phyloP scores from a whole-genome alignment of 345 rosid genomes.

The Microthlaspi erraticum region DNA sequence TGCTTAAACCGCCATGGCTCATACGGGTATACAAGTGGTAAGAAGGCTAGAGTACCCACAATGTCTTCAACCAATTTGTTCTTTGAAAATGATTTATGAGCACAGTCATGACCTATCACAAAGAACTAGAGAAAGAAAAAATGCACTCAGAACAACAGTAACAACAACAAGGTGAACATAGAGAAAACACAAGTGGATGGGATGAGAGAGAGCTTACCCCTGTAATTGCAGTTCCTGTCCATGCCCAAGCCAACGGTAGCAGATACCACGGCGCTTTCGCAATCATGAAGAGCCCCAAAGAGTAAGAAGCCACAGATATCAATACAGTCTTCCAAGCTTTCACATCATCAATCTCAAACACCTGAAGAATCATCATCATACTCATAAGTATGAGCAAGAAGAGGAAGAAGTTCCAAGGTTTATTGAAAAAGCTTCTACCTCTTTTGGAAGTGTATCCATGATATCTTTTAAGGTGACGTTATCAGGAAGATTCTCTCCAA shows the following conservation, averaged over 20 bases:
- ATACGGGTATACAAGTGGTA: constrained; percentile 89
- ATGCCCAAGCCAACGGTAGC: constrained; percentile 96
- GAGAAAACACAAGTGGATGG: neutral
- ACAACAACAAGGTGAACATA: neutral
- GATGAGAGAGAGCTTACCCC: constrained; percentile 55
- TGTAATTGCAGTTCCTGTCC: constrained; percentile 94
- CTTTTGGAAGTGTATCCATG: constrained; percentile 77
- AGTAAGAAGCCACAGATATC: constrained; percentile 75
- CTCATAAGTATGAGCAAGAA: neutral
- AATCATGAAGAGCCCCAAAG: constrained; percentile 83
- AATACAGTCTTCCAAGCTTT: constrained; percentile 92
- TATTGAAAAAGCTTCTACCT: constrained; percentile 49
- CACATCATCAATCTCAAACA: constrained; percentile 80
- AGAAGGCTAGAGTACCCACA: constrained; percentile 89
- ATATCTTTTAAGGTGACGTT: constrained; percentile 75
- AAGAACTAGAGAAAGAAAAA: constrained; percentile 62
- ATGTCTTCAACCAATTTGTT: constrained; percentile 91
- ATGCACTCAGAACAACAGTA: constrained; percentile 11
- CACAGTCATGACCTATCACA: constrained; percentile 99
- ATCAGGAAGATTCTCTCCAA: constrained; percentile 88
- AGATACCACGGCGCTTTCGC: constrained; percentile 91
- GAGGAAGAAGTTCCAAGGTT: neutral
- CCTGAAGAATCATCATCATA: constrained; percentile 46
- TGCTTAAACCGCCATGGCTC: constrained; percentile 99
- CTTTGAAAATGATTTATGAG: constrained; percentile 91